Percentiles rank a stretch among this genome's conserved stretches.
Conservation (phyloP, 192 early-diverging fungal genomes). For the Gamsiella multidivaricata region DNA sequence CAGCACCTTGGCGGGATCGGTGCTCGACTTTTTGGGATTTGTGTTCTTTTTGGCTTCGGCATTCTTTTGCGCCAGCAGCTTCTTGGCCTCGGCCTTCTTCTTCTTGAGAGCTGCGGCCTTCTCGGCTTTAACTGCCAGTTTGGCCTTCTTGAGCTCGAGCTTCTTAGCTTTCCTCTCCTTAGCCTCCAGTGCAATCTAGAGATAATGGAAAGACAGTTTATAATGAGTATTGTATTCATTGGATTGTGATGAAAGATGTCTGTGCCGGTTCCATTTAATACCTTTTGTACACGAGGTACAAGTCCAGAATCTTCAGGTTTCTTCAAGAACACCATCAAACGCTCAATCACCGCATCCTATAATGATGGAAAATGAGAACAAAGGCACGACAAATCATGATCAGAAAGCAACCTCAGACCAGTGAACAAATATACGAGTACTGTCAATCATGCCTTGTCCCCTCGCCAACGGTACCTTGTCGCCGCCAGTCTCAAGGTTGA, state of each 20-base stretch:
- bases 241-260: no score
- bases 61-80: slow-evolving; percentile 28
- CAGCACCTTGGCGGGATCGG: slow-evolving; percentile 10
- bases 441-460: no score
- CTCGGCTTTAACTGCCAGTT: slow-evolving; percentile 32
- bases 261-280: no score
- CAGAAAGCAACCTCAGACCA: neutral
- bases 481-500: slow-evolving; percentile 29
- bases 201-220: neutral
- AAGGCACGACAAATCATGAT: neutral
- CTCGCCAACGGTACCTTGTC: slow-evolving; percentile 9
- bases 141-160: slow-evolving; percentile 43
- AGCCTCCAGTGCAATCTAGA: slow-evolving; percentile 20
- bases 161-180: slow-evolving; percentile 53
- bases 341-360: slow-evolving; percentile 15
- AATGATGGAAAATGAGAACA: neutral
- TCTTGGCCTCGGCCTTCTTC: slow-evolving; percentile 28
- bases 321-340: slow-evolving; percentile 26
- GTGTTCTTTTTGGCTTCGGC: neutral
- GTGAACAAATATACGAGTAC: neutral
- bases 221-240: no score
- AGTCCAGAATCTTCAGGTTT: slow-evolving; percentile 27
- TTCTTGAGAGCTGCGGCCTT: slow-evolving; percentile 28
- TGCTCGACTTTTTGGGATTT: neutral
- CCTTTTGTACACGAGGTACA: slow-evolving; percentile 18